Conservation (phyloP, 306 rosid species). For the Sesbania bispinosa region DNA sequence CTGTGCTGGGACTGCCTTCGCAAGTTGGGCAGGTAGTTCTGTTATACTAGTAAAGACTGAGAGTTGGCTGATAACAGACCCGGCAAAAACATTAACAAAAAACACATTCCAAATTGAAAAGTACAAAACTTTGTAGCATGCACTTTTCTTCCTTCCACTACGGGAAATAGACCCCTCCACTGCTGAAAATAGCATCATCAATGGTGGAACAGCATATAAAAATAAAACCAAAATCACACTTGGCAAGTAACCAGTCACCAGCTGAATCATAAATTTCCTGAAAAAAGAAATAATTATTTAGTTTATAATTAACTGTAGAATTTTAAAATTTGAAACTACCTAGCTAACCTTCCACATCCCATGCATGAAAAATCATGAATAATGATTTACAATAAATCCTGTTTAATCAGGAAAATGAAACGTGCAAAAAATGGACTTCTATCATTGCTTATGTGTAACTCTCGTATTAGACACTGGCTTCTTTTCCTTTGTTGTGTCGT, state of each 20-base stretch:
- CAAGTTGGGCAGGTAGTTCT: constrained; percentile 76
- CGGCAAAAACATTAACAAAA: constrained; percentile 80
- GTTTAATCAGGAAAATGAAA: neutral
- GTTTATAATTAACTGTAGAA: neutral
- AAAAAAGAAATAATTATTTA: constrained; percentile 12
- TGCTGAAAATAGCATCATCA: constrained; percentile 72
- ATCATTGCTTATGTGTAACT: neutral
- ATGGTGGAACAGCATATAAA: constrained; percentile 68
- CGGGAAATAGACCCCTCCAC: constrained; percentile 89
- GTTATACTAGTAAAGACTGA: constrained; percentile 60
- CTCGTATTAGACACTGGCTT: neutral
- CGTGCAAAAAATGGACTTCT: neutral
- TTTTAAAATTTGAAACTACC: neutral
- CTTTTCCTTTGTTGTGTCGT: neutral
- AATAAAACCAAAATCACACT: constrained; percentile 78
- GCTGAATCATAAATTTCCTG: constrained; percentile 64
- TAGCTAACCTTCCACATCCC: neutral
- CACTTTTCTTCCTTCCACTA: constrained; percentile 83
- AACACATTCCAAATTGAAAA: constrained; percentile 97
- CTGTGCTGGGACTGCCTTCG: constrained; percentile 86
- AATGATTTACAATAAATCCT: neutral
- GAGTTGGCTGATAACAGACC: constrained; percentile 64
- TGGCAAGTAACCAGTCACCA: constrained; percentile 92
- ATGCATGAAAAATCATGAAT: neutral
- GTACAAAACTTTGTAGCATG: constrained; percentile 78